Conservation (phyloP, 1,284 basidiomycete species). For the Fomitopsis pinicola region DNA sequence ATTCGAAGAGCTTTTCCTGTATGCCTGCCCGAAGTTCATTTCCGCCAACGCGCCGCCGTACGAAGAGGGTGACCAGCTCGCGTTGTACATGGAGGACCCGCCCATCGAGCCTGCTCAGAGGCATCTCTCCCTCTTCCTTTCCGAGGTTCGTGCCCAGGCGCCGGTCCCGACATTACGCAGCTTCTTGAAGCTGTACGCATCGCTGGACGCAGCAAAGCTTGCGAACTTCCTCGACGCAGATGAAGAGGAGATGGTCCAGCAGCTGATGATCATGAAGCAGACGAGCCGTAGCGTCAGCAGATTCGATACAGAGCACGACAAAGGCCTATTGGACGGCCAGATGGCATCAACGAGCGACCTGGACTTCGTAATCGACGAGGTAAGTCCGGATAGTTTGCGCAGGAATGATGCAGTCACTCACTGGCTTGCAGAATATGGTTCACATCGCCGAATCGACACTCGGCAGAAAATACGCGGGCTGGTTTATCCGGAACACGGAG, state of each 20-base stretch:
- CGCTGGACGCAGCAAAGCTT: constrained; percentile 88
- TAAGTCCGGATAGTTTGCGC: constrained; percentile 24
- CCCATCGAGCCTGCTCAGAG: constrained; percentile 77
- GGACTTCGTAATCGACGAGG: constrained; percentile 93
- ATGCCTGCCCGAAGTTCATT: constrained; percentile 97
- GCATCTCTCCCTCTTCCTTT: constrained; percentile 81
- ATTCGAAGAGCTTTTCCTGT: constrained; percentile 93
- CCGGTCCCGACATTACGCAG: constrained; percentile 85
- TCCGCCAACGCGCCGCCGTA: constrained; percentile 92
- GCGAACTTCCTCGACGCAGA: constrained; percentile 86
- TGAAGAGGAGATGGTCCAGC: constrained; percentile 93
- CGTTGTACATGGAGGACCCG: constrained; percentile 43
- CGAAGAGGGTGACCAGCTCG: constrained; percentile 72
- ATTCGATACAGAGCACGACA: constrained; percentile 34
- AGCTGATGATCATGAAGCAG: constrained; percentile 96
- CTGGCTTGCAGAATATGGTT: constrained; percentile 74
- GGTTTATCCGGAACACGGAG: constrained; percentile 96
- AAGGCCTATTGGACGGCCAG: constrained; percentile 80
- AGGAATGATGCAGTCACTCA: background rate
- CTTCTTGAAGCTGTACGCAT: constrained; percentile 94
- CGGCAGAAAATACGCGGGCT: constrained; percentile 89
- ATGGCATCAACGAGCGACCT: constrained; percentile 89
- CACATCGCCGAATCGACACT: constrained; percentile 94
- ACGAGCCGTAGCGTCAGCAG: constrained; percentile 73
- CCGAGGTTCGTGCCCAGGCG: constrained; percentile 73